These are phyloP conservation scores for Aleurites moluccanus DNA, from an alignment of 441 rosid genomes.

Conservation along the genomic window DNA sequence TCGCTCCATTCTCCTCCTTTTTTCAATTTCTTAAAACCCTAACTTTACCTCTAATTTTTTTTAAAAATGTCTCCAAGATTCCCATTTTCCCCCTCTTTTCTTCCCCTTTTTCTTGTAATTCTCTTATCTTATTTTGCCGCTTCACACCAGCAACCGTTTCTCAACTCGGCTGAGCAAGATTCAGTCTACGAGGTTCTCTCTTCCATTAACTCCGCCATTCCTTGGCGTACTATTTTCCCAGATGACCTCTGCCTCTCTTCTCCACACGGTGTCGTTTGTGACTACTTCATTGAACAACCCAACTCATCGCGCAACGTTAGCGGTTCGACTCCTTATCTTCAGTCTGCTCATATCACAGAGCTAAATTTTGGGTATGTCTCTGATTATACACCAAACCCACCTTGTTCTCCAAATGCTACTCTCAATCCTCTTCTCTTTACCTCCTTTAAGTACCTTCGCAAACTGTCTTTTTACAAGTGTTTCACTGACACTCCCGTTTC, in stretches of 20 bases:
- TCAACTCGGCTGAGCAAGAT: slow-evolving; percentile 54
- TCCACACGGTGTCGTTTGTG: slow-evolving; percentile 68
- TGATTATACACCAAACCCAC: slow-evolving; percentile 58
- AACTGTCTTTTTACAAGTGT: slow-evolving; percentile 66
- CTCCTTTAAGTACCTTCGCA: slow-evolving; percentile 54
- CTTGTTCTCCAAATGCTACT: slow-evolving; percentile 53
- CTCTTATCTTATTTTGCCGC: slow-evolving; percentile 9
- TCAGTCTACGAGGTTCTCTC: slow-evolving; percentile 47
- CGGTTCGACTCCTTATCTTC: background rate
- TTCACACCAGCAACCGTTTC: slow-evolving; percentile 32
- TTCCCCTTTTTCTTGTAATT: slow-evolving; percentile 18
- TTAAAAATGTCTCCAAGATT: background rate
- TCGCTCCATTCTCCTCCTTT: background rate
- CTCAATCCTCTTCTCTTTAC: slow-evolving; percentile 52
- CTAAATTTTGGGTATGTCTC: slow-evolving; percentile 63
- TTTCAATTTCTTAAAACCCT: background rate
- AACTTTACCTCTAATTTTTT: background rate
- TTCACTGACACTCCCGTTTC: slow-evolving; percentile 40
- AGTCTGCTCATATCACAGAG: slow-evolving; percentile 51
- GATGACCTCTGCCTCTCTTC: slow-evolving; percentile 64
- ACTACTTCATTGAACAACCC: slow-evolving; percentile 29
- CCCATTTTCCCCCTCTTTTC: background rate
- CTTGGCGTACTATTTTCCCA: slow-evolving; percentile 58
- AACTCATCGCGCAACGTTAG: slow-evolving; percentile 19
- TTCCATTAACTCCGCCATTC: slow-evolving; percentile 49